phyloP scores from a whole-genome alignment of 169 alveolate genomes.

The Pseudocohnilembus persalinus region DNA sequence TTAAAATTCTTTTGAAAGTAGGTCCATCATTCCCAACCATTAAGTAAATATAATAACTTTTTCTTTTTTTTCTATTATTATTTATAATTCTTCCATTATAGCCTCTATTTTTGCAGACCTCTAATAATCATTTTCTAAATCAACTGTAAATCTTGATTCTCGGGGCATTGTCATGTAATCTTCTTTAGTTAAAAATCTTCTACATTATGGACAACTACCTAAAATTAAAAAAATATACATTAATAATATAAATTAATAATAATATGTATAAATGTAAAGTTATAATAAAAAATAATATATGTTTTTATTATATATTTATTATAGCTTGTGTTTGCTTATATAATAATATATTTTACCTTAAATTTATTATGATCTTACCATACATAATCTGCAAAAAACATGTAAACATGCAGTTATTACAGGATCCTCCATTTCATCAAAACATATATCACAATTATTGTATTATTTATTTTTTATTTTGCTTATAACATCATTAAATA shows the following conservation, averaged over 20 bases:
- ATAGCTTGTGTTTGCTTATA: too few relatives aligned
- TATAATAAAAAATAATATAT: too few relatives aligned
- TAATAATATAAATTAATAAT: too few relatives aligned
- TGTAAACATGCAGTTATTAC: conserved; percentile 70
- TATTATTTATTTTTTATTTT: conserved; percentile 50
- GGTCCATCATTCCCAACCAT: conserved; percentile 47
- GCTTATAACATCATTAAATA: conserved; percentile 35
- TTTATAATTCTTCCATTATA: conserved; percentile 27
- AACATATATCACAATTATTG: conserved; percentile 67
- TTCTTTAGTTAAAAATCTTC: conserved; percentile 39
- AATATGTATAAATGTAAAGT: too few relatives aligned
- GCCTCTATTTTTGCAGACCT: conserved; percentile 42
- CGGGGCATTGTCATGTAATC: conserved; percentile 58
- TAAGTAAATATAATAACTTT: conserved; percentile 45
- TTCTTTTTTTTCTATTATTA: conserved; percentile 22
- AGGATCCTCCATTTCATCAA: conserved; percentile 63
- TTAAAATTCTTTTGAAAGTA: conserved; percentile 49
- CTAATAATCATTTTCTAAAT: conserved; percentile 25
- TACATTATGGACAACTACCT: conserved; percentile 61
- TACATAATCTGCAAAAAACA: conserved; percentile 61
- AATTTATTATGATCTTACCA: conserved; percentile 28
- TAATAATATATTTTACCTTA: conserved; percentile 28
- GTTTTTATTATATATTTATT: too few relatives aligned
- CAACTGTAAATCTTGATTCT: conserved; percentile 29
- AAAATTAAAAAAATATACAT: too few relatives aligned